Evolutionary conservation across 208 protist species (phyloP), one percentile per base, ranked within the genome.

Genomic region (Leishmania amazonensis): DNA sequence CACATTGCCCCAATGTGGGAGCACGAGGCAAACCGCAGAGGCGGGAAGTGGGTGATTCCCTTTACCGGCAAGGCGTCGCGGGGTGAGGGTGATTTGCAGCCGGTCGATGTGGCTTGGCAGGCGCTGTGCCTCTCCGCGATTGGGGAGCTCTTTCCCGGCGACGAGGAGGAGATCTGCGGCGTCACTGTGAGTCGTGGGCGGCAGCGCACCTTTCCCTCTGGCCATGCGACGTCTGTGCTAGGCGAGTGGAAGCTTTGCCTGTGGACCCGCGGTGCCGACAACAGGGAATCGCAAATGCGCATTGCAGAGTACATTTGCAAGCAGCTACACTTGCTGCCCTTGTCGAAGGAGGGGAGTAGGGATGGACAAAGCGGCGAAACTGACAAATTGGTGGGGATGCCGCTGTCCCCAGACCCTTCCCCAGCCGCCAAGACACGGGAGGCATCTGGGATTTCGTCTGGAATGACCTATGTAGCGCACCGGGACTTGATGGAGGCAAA

Each of bases 1-100:
- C 87, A 96, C 86, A 96, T 98, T 72, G 90, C 93, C 13, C 96
- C 96, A 31, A 96, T 97, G 91, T 98, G 96, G 94, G 96, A 98
- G 78, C 93, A 97, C 78, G 93, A 96, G 86, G 94, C 94, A 58
- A 97, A 97, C 83, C 90, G 94, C 9, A 89, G 93, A 0, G 94
- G 96, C 3, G 96, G 96, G 1, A 93, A 95, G 81, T 98, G 95
- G 95, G 87, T 97, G 17, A 76, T 94, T 24, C 72, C 88, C 28
- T 96, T 98, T 72, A 82, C 83, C 2, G 28, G 73, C 70, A 78
- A 81, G 28, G 40, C 68, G 71, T 53, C 78, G 51, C 76, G 72
- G 68, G 35, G 19, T 13, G 79, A 64, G 35, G 78, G 78, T 0
- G 79, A 64, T 73, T 58, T 90, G 81, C 80, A 87, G 73, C 79